A percentile compares a stretch with the other conserved stretches of the same genome.
These are phyloP conservation scores for Solanum hybrid DNA, from an alignment of 305 asterid genomes.

Conservation along the genomic window DNA sequence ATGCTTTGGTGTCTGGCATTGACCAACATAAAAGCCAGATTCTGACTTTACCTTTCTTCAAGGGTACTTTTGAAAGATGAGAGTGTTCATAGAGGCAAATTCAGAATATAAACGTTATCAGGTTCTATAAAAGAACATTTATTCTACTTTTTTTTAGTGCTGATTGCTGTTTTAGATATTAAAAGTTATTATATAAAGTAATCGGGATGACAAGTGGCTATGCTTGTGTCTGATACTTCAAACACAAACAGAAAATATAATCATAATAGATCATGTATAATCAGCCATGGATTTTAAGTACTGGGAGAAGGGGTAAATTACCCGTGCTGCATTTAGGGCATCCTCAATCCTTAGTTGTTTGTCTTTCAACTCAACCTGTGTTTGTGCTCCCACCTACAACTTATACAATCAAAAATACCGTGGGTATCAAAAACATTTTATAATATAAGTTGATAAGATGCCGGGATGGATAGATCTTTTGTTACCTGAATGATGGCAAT, in stretches of 20 bases:
- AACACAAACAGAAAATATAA: neutral
- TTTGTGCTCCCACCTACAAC: slow-evolving; percentile 69
- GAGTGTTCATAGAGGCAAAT: neutral
- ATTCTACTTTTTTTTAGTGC: neutral
- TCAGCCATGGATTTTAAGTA: neutral
- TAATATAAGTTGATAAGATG: neutral
- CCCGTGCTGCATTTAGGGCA: slow-evolving; percentile 87
- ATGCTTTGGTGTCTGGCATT: neutral
- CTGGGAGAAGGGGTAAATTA: slow-evolving; percentile 12
- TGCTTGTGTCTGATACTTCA: neutral
- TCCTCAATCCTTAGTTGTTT: slow-evolving; percentile 78
- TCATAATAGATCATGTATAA: neutral
- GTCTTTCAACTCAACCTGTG: slow-evolving; percentile 68
- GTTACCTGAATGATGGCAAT: slow-evolving; percentile 72
- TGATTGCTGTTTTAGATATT: neutral
- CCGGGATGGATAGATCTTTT: neutral
- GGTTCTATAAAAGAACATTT: neutral
- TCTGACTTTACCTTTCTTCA: neutral
- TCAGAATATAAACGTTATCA: neutral
- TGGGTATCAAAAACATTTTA: too few species aligned
- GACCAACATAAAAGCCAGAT: neutral
- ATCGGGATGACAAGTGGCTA: neutral
- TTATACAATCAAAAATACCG: neutral
- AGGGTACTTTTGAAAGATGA: neutral
- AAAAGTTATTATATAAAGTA: neutral